phyloP scores from a whole-genome alignment of 1,139 yeast genomes.

The Hyphopichia wangnamkhiaoensis region DNA sequence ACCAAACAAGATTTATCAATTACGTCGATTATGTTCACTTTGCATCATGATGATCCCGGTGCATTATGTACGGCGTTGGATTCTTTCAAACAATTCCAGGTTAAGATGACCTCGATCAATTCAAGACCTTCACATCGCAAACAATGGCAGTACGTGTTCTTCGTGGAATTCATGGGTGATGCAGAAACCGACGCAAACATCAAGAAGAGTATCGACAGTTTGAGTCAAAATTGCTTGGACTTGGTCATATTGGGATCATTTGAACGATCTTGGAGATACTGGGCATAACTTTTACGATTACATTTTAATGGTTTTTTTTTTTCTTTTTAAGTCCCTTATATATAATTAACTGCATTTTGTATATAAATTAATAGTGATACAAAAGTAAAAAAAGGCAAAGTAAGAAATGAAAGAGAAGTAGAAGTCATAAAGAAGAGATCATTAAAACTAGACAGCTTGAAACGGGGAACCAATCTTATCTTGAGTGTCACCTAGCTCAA shows the following conservation, averaged over 20 bases:
- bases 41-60: slow-evolving; percentile 71
- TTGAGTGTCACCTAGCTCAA: no score
- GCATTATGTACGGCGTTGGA: slow-evolving; percentile 68
- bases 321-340: neutral
- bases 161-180: slow-evolving; percentile 60
- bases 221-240: slow-evolving; percentile 26
- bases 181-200: slow-evolving; percentile 18
- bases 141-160: slow-evolving; percentile 86
- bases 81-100: slow-evolving; percentile 54
- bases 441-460: no score
- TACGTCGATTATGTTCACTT: slow-evolving; percentile 65
- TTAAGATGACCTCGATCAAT: slow-evolving; percentile 70
- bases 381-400: neutral
- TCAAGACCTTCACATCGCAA: slow-evolving; percentile 67
- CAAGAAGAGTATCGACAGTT: slow-evolving; percentile 18
- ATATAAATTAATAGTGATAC: neutral
- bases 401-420: neutral
- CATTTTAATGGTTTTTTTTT: neutral
- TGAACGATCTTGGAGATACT: slow-evolving; percentile 30
- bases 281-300: slow-evolving; percentile 2
- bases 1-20: slow-evolving; percentile 21
- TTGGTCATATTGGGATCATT: slow-evolving; percentile 42
- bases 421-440: neutral
- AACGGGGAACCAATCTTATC: no score
- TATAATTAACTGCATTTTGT: neutral